These are phyloP conservation scores for Euphorbia pulcherrima DNA, from an alignment of 345 rosid species.

Conservation along the genomic window DNA sequence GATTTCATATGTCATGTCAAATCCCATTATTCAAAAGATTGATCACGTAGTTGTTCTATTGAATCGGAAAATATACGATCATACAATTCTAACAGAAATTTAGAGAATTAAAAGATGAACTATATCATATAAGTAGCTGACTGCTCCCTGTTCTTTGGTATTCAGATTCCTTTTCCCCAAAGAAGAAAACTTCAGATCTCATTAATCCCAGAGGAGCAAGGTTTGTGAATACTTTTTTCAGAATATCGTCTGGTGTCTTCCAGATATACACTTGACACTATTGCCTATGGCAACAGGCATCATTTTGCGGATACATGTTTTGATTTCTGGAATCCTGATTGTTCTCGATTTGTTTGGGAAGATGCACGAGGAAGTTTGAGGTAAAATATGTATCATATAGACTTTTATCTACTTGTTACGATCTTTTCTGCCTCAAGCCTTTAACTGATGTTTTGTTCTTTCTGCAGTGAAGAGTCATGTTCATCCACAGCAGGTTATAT, in stretches of 20 bases:
- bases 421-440: constrained; percentile 4
- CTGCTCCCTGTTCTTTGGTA: constrained; percentile 9
- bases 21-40: no score
- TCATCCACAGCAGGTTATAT: constrained; percentile 72
- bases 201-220: constrained; percentile 25
- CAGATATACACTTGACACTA: constrained; percentile 1
- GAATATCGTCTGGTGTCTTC: constrained; percentile 7
- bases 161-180: constrained; percentile 40
- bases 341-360: constrained; percentile 37
- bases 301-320: constrained; percentile 11
- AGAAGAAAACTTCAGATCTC: constrained; percentile 33
- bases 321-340: constrained; percentile 30
- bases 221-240: constrained; percentile 31
- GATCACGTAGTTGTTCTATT: neutral
- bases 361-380: constrained; percentile 52
- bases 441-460: constrained; percentile 21
- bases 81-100: neutral
- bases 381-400: constrained; percentile 34
- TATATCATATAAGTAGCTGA: neutral
- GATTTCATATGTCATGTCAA: no score
- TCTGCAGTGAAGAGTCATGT: constrained; percentile 84
- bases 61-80: neutral
- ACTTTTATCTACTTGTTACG: neutral
- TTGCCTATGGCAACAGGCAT: constrained; percentile 30
- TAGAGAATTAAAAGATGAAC: neutral